Evolutionary conservation across 1,284 basidiomycete genomes (phyloP).

Genomic region (Ustilago lituana): DNA sequence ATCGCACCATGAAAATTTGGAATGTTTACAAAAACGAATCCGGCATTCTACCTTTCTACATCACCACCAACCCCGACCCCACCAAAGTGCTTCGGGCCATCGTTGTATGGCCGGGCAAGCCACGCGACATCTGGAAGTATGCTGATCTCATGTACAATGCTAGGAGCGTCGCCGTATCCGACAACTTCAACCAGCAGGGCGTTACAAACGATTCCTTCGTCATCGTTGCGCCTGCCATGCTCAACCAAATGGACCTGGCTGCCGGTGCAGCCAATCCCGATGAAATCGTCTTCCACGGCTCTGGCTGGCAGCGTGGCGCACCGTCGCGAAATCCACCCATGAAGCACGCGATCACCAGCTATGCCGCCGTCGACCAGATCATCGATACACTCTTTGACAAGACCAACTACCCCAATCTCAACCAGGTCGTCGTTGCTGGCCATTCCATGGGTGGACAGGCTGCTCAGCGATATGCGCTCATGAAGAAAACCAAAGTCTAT

Average conservation of each 20-base stretch:
- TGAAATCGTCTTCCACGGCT: slow-evolving; percentile 38
- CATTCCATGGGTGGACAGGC: slow-evolving; percentile 61
- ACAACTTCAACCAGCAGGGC: slow-evolving; percentile 22
- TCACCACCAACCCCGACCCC: slow-evolving; percentile 30
- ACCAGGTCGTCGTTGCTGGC: slow-evolving; percentile 59
- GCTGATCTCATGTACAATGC: slow-evolving; percentile 54
- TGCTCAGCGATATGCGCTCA: slow-evolving; percentile 52
- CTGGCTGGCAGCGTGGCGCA: slow-evolving; percentile 54
- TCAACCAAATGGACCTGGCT: slow-evolving; percentile 32
- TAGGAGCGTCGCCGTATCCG: slow-evolving; percentile 32
- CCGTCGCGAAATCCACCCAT: slow-evolving; percentile 47
- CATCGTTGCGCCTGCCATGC: slow-evolving; percentile 38
- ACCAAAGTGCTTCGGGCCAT: slow-evolving; percentile 48
- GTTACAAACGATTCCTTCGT: slow-evolving; percentile 37
- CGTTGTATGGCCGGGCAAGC: slow-evolving; percentile 52
- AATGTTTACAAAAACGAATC: slow-evolving; percentile 40
- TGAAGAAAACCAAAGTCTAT: slow-evolving; percentile 47
- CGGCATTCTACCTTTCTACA: slow-evolving; percentile 57
- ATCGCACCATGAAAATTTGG: slow-evolving; percentile 35
- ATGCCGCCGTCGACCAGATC: slow-evolving; percentile 54
- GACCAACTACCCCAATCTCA: slow-evolving; percentile 56
- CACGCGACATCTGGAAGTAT: slow-evolving; percentile 62
- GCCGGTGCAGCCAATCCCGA: slow-evolving; percentile 46
- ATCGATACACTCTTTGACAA: slow-evolving; percentile 50
- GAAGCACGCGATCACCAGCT: slow-evolving; percentile 36